Percentiles rank a stretch among this genome's conserved stretches.
phyloP scores from a whole-genome alignment of 83 land plant genomes.

The Diphasiastrum complanatum region DNA sequence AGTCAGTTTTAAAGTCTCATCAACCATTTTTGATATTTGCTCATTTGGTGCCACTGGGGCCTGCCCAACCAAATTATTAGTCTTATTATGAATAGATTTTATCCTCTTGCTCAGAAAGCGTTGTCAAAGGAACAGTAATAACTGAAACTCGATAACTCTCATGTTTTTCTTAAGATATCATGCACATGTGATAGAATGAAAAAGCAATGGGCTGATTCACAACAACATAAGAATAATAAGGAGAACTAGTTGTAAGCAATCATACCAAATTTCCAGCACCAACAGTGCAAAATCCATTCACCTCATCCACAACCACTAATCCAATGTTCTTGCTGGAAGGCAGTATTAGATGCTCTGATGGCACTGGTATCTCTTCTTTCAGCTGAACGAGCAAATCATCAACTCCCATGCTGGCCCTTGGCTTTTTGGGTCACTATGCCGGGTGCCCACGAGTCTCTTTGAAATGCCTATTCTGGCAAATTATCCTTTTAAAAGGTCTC shows the following conservation, averaged over 20 bases:
- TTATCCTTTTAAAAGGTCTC: too few relatives aligned
- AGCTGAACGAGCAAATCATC: too few relatives aligned
- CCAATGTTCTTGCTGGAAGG: conserved; percentile 40
- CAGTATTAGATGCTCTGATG: too few relatives aligned
- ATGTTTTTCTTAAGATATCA: too few relatives aligned
- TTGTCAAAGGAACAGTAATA: too few relatives aligned
- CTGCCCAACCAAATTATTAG: conserved; percentile 28
- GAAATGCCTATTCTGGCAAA: too few relatives aligned
- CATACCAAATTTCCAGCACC: conserved; percentile 78
- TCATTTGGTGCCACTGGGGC: conserved; percentile 58
- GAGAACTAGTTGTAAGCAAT: not conserved
- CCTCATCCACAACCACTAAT: conserved; percentile 76
- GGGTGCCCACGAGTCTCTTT: too few relatives aligned
- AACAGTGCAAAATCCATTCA: conserved; percentile 88
- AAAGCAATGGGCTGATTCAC: not conserved
- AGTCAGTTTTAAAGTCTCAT: conserved; percentile 61
- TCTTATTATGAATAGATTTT: not conserved
- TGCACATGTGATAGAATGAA: too few relatives aligned
- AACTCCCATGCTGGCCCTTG: too few relatives aligned
- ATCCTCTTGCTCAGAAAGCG: too few relatives aligned
- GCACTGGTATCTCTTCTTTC: too few relatives aligned
- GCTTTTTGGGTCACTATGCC: too few relatives aligned
- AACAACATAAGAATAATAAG: not conserved
- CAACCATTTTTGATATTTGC: conserved; percentile 63
- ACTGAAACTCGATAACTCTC: not conserved